These are phyloP conservation scores for Capsella rubella DNA, from an alignment of 441 rosid genomes.

Conservation along the genomic window DNA sequence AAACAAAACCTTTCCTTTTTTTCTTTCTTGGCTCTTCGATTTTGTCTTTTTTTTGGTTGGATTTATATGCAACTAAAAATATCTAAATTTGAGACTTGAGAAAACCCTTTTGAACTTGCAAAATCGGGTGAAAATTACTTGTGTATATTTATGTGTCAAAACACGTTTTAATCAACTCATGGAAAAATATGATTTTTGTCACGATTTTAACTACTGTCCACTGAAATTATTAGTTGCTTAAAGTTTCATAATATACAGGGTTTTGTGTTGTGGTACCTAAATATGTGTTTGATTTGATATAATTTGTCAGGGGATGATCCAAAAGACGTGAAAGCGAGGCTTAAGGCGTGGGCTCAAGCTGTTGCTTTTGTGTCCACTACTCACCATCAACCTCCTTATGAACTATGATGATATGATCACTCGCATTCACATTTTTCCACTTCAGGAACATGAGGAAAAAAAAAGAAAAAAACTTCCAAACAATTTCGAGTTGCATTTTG, in stretches of 20 bases:
- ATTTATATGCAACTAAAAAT: background rate
- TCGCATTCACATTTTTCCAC: background rate
- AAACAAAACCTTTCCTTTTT: background rate
- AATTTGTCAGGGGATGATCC: conserved; percentile 81
- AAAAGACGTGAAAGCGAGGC: conserved; percentile 88
- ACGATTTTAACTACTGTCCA: too few species aligned
- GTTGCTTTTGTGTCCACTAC: conserved; percentile 85
- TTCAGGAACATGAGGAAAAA: background rate
- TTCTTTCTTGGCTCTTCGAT: background rate
- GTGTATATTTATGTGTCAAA: too few species aligned
- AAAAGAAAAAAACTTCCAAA: background rate
- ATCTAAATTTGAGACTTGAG: background rate
- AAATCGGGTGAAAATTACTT: background rate
- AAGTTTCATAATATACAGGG: too few species aligned
- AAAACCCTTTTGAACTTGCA: background rate
- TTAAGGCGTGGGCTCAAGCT: conserved; percentile 98
- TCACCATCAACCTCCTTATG: conserved; percentile 42
- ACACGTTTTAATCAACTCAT: too few species aligned
- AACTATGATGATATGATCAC: conserved; percentile 23
- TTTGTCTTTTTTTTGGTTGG: background rate
- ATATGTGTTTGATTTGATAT: background rate
- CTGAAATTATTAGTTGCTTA: too few species aligned
- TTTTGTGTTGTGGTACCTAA: too few species aligned
- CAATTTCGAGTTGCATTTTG: conserved; percentile 3
- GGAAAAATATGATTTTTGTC: too few species aligned